phyloP scores from a whole-genome alignment of 164 flowering plant genomes.

The Sextonia rubra region DNA sequence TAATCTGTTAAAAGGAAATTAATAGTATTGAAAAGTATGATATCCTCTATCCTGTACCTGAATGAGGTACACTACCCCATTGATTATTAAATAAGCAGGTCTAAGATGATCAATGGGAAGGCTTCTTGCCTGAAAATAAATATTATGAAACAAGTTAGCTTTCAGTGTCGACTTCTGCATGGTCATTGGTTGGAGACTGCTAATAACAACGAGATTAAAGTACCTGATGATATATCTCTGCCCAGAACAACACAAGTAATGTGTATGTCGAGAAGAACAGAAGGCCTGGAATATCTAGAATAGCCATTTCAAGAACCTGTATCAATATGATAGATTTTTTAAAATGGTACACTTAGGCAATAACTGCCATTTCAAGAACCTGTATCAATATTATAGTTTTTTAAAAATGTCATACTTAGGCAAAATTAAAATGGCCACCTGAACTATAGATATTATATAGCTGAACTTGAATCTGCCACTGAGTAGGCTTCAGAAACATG shows the following conservation, averaged over 20 bases:
- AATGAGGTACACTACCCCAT: slow-evolving; percentile 51
- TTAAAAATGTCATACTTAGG: background rate
- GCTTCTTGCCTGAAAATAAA: slow-evolving; percentile 64
- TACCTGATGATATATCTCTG: slow-evolving; percentile 94
- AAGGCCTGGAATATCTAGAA: slow-evolving; percentile 76
- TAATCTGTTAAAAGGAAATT: too few relatives aligned
- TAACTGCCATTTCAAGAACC: slow-evolving; percentile 47
- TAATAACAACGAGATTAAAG: background rate
- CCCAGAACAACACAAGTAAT: slow-evolving; percentile 83
- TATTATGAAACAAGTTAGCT: background rate
- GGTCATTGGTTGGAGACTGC: background rate
- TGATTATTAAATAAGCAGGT: slow-evolving; percentile 54
- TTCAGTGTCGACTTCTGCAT: background rate
- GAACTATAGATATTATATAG: background rate
- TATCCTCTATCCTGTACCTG: slow-evolving; percentile 39
- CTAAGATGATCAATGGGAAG: slow-evolving; percentile 61
- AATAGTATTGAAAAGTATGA: background rate
- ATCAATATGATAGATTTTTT: slow-evolving; percentile 1
- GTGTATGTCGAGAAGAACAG: slow-evolving; percentile 86
- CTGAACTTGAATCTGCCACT: background rate
- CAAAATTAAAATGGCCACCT: background rate
- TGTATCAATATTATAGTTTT: slow-evolving; percentile 12
- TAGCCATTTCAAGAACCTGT: slow-evolving; percentile 44
- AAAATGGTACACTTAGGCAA: background rate
- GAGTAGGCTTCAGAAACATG: background rate